phyloP scores from a whole-genome alignment of 495 filamentous ascomycete species.

The Penicillium samsonianum region DNA sequence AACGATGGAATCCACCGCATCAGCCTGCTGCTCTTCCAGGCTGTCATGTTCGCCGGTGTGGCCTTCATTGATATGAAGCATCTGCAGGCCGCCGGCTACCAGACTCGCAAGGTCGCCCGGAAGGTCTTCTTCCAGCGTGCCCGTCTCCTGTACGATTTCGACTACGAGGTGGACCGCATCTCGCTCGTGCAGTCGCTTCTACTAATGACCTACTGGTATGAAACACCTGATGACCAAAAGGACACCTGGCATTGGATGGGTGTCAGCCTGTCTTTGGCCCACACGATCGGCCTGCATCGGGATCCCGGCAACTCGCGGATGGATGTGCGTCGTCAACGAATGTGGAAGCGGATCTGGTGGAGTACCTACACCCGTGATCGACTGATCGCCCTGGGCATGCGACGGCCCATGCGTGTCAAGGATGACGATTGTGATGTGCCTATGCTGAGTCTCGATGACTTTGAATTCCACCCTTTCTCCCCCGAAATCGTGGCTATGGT shows the following conservation, averaged over 20 bases:
- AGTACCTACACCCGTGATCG: constrained; percentile 90
- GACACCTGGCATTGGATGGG: constrained; percentile 95
- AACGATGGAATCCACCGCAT: constrained; percentile 67
- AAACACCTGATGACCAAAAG: constrained; percentile 85
- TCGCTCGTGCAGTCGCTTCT: constrained; percentile 80
- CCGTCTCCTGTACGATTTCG: constrained; percentile 79
- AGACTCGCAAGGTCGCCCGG: constrained; percentile 69
- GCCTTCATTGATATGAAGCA: constrained; percentile 74
- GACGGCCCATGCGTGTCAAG: constrained; percentile 85
- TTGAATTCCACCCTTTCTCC: constrained; percentile 69
- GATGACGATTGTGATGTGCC: constrained; percentile 87
- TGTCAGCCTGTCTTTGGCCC: constrained; percentile 76
- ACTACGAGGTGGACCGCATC: constrained; percentile 80
- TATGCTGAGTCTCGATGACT: constrained; percentile 80
- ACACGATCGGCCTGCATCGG: constrained; percentile 81
- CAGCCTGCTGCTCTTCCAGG: constrained; percentile 78
- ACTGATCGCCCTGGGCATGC: constrained; percentile 84
- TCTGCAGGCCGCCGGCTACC: constrained; percentile 68
- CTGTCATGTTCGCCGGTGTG: constrained; percentile 78
- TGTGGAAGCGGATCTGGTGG: constrained; percentile 96
- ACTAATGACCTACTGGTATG: constrained; percentile 90
- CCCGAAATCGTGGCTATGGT: constrained; percentile 65
- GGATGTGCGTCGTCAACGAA: constrained; percentile 64
- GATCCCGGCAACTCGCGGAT: constrained; percentile 76
- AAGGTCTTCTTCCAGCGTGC: constrained; percentile 79